Conservation (phyloP, 345 rosid species). For the Populus davidiana region DNA sequence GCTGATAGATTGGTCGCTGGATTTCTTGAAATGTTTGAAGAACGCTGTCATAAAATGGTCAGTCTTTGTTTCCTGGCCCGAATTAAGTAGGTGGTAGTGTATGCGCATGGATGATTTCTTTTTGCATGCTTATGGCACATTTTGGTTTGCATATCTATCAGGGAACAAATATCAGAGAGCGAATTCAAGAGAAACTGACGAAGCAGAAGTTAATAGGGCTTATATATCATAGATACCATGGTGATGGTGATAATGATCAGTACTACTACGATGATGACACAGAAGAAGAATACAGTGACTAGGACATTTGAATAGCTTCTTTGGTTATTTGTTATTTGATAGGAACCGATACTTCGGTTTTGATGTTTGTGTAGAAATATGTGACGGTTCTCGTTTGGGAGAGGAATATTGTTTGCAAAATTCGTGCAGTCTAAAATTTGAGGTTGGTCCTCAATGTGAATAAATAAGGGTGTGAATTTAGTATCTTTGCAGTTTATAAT, state of each 20-base stretch:
- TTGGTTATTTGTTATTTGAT: background rate
- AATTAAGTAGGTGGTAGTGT: background rate
- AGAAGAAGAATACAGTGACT: slow-evolving; percentile 28
- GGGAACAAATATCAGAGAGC: slow-evolving; percentile 65
- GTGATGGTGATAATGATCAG: slow-evolving; percentile 31
- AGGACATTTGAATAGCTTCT: slow-evolving; percentile 3
- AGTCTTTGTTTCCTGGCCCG: background rate
- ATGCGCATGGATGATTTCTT: background rate
- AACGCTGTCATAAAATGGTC: slow-evolving; percentile 70
- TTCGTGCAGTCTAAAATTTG: background rate
- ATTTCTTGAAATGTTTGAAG: slow-evolving; percentile 71
- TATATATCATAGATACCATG: slow-evolving; percentile 16
- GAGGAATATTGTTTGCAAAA: background rate
- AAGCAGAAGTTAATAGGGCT: slow-evolving; percentile 42
- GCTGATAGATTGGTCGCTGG: slow-evolving; percentile 67
- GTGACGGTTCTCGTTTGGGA: background rate
- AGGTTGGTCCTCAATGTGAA: background rate
- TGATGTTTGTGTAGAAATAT: background rate
- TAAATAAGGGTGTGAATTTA: background rate
- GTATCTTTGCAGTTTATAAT: background rate
- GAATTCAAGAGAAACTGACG: slow-evolving; percentile 51
- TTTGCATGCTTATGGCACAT: slow-evolving; percentile 1
- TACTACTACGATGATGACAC: slow-evolving; percentile 28
- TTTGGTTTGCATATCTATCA: slow-evolving; percentile 8
- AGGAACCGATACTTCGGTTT: background rate